These are phyloP conservation scores for Epipyxis sp. DNA, from an alignment of 108 stramenopile genomes.

Conservation along the genomic window DNA sequence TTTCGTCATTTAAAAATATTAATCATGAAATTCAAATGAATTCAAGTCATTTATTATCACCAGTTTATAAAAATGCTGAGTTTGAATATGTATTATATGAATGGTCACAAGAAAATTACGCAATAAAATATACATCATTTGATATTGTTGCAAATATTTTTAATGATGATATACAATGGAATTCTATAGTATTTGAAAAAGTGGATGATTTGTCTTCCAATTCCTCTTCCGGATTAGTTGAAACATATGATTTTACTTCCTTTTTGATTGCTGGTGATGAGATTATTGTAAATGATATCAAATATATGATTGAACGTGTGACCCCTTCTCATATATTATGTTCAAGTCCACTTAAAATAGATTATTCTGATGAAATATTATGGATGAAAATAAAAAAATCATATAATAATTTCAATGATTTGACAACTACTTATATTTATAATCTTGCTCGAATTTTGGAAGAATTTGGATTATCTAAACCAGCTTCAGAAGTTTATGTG, in stretches of 20 bases:
- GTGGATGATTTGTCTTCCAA: too few species aligned
- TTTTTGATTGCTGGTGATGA: not conserved
- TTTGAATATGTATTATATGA: not conserved
- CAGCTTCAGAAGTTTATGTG: not conserved
- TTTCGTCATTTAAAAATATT: too few species aligned
- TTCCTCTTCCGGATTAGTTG: too few species aligned
- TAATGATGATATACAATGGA: not conserved
- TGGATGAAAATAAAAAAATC: too few species aligned
- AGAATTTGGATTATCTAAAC: not conserved
- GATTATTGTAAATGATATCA: not conserved
- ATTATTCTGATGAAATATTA: not conserved
- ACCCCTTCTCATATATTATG: not conserved
- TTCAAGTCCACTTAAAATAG: not conserved
- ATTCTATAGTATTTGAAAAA: too few species aligned
- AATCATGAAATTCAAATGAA: too few species aligned
- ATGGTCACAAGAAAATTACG: too few species aligned
- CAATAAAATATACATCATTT: not conserved
- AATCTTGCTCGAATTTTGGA: not conserved
- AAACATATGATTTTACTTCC: not conserved
- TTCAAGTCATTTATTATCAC: not conserved
- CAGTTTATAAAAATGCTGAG: not conserved
- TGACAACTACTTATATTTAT: not conserved
- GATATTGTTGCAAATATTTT: not conserved
- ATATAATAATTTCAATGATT: too few species aligned
- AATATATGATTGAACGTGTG: not conserved